These are phyloP conservation scores for Ceriops tagal DNA, from an alignment of 345 rosid genomes.

Conservation along the genomic window DNA sequence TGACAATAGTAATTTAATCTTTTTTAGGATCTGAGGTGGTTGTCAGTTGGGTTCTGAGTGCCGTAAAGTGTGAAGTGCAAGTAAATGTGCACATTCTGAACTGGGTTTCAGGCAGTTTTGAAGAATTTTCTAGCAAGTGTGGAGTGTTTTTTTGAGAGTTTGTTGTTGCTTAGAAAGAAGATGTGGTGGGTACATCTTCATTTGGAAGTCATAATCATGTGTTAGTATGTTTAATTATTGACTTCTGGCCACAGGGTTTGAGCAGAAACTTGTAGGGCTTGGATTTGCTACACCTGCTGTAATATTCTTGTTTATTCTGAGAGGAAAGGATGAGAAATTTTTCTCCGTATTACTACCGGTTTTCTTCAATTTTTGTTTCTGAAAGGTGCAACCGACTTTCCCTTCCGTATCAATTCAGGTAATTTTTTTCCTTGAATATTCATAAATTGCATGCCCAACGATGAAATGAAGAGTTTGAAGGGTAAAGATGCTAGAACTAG, in stretches of 20 bases:
- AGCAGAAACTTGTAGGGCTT: conserved; percentile 20
- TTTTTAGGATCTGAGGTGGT: conserved; percentile 5
- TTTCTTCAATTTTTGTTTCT: background rate
- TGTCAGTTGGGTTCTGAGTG: conserved; percentile 13
- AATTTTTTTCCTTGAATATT: background rate
- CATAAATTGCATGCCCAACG: too few relatives aligned
- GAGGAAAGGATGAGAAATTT: conserved; percentile 1
- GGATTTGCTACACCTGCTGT: conserved; percentile 2
- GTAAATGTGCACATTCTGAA: conserved; percentile 13
- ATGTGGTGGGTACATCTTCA: conserved; percentile 20
- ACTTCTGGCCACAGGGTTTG: conserved; percentile 13
- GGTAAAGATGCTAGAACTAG: too few relatives aligned
- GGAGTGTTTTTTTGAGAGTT: conserved; percentile 12
- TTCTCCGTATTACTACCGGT: background rate
- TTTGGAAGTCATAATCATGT: conserved; percentile 23
- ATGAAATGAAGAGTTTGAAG: too few relatives aligned
- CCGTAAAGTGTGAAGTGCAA: conserved; percentile 20
- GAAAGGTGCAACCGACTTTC: background rate
- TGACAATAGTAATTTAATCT: background rate
- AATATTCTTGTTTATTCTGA: background rate
- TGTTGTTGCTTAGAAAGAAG: conserved; percentile 9
- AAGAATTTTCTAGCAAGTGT: conserved; percentile 10
- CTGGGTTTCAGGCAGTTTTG: conserved; percentile 17
- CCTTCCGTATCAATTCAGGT: background rate
- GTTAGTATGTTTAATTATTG: conserved; percentile 12